Percentiles rank a stretch among this genome's conserved stretches.
Evolutionary conservation across 768 basidiomycete species (phyloP).

Genomic region (Naganishia randhawae): DNA sequence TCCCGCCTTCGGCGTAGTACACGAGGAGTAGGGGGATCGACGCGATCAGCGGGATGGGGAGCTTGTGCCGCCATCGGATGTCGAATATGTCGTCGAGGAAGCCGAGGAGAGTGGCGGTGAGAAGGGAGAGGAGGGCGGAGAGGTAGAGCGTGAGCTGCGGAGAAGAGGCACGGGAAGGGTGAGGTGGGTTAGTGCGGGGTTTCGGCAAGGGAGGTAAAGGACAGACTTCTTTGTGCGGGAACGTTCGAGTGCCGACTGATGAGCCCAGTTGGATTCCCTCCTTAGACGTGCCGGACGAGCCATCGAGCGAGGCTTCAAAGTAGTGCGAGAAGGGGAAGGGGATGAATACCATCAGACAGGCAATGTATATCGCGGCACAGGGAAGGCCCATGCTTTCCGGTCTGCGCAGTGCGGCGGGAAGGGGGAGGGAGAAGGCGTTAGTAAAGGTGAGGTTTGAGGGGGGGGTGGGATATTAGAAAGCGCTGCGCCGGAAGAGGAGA

Average conservation of each 20-base stretch:
- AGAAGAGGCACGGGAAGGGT: not conserved
- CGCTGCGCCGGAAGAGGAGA: no score
- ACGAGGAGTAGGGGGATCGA: conserved; percentile 92
- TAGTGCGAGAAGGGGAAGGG: conserved; percentile 84
- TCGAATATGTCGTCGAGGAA: conserved; percentile 98
- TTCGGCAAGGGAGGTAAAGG: not conserved
- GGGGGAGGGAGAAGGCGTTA: no score
- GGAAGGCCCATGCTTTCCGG: conserved; percentile 92
- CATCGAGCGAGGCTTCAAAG: conserved; percentile 35
- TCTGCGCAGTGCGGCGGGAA: no score
- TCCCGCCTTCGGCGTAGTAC: conserved; percentile 89
- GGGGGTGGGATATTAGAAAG: no score
- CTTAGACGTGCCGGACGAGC: not conserved
- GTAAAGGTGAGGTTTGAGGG: no score
- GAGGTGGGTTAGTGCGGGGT: not conserved
- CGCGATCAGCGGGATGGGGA: conserved; percentile 93
- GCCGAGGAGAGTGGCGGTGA: conserved; percentile 89
- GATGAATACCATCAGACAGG: conserved; percentile 82
- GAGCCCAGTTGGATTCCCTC: not conserved
- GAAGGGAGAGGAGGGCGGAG: conserved; percentile 82
- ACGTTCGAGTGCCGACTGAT: conserved; percentile 40
- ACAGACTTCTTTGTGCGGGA: conserved; percentile 52
- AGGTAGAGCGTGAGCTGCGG: conserved; percentile 81
- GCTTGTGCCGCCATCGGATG: conserved; percentile 95
- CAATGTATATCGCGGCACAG: conserved; percentile 81